phyloP scores from a whole-genome alignment of 257 asterid species.

The Plantago elongata region DNA sequence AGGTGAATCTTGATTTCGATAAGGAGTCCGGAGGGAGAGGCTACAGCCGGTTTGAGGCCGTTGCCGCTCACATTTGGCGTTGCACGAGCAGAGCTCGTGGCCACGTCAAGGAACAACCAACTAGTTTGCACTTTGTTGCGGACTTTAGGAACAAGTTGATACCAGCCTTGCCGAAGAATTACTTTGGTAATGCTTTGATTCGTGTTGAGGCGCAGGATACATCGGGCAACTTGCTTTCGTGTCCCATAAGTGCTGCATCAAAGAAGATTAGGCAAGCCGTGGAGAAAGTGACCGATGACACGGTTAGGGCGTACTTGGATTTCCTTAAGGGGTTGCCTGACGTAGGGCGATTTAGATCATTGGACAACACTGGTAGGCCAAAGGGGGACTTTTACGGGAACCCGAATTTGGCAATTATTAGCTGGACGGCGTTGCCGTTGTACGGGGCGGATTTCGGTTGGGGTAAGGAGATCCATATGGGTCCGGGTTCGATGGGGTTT shows the following conservation, averaged over 20 bases:
- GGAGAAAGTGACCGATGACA: constrained; percentile 43
- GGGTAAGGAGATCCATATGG: constrained; percentile 73
- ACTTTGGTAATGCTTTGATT: constrained; percentile 70
- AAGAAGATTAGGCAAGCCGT: constrained; percentile 47
- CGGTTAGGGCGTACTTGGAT: constrained; percentile 49
- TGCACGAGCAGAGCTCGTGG: constrained; percentile 41
- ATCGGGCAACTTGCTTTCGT: constrained; percentile 37
- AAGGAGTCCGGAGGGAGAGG: constrained; percentile 7
- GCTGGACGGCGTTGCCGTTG: constrained; percentile 72
- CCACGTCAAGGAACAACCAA: constrained; percentile 26
- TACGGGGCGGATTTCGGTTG: constrained; percentile 81
- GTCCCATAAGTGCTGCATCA: constrained; percentile 33
- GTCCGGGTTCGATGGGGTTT: constrained; percentile 55
- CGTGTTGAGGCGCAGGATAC: constrained; percentile 45
- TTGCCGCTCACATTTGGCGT: constrained; percentile 54
- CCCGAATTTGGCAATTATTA: constrained; percentile 65
- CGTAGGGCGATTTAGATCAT: constrained; percentile 45
- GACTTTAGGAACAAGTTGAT: constrained; percentile 59
- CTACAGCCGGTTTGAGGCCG: constrained; percentile 35
- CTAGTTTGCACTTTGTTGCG: constrained; percentile 39
- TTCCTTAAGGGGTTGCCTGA: constrained; percentile 53
- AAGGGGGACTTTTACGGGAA: constrained; percentile 52
- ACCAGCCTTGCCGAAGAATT: constrained; percentile 57
- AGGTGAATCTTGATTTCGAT: constrained; percentile 3
- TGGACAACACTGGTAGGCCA: constrained; percentile 30